Evolutionary conservation across 345 rosid genomes (phyloP), one percentile per base, ranked within the genome.

Genomic region (Cardamine chenopodiifolia): DNA sequence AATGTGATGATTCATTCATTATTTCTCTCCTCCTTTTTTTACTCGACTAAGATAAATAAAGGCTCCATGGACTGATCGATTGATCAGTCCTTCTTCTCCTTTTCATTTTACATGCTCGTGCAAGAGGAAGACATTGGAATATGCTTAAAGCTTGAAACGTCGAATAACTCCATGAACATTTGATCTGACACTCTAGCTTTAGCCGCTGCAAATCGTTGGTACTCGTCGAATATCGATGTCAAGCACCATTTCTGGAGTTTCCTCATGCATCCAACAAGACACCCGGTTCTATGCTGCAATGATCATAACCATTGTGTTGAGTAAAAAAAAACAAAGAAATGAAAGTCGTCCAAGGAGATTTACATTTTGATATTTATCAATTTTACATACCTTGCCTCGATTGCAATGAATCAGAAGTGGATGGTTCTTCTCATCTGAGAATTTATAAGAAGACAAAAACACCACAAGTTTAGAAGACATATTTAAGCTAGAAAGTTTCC

Each of bases 161-260:
- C 96, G 73, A 94, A 90, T 77, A 83, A 73, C 84, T 91, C 98
- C 95, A 90, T 88, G 75, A 94, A 94, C 88, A 82, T 91, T 85
- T 90, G 91, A 83, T 91, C 97, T 2, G 96, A 81, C 53, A 87
- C 88, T 78, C 98, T 92, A 55, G 98, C 95, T 83, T 94, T 94
- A 6, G 93, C 93, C 6, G 95, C 98, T 28, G 98, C 97, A 62
- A 87, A 94, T 20, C 95, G 83, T 72, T 87, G 88, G 67, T 94
- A 94, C 85, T 94, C 98, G 1, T 94, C 97, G 13, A 90, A 87
- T 8, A 94, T 82, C 17, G 97, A 91, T 56, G 96, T 32, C 34
- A 94, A 83, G 67, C 98, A 90, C 97, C 97, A 91, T 58, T 84
- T 85, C 72, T 94, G 97, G 69, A 90, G 71, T 78, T 90, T 94